Percentiles rank a stretch among this genome's conserved stretches.
phyloP scores from a whole-genome alignment of 306 rosid genomes.

The Medicago truncatula region DNA sequence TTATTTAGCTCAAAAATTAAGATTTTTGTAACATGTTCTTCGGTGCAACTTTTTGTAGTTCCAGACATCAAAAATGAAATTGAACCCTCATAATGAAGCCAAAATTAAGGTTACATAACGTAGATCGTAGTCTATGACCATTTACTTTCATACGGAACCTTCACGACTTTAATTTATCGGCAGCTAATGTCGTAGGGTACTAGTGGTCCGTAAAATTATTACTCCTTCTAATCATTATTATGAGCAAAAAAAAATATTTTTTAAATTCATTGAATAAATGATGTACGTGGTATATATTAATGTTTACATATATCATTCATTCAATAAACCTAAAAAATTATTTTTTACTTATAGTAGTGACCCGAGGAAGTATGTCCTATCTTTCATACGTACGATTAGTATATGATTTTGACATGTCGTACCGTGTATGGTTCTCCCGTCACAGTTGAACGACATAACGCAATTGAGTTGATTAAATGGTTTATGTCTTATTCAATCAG shows the following conservation, averaged over 20 bases:
- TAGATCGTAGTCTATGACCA: background rate
- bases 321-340: too few relatives aligned
- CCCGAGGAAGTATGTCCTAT: too few relatives aligned
- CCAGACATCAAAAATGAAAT: background rate
- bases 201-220: background rate
- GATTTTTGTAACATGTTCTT: too few relatives aligned
- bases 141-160: conserved; percentile 10
- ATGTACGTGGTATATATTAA: too few relatives aligned
- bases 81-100: background rate
- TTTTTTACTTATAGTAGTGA: too few relatives aligned
- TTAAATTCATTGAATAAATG: too few relatives aligned
- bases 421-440: background rate
- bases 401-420: background rate
- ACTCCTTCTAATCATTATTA: too few relatives aligned
- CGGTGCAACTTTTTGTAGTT: too few relatives aligned
- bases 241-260: too few relatives aligned
- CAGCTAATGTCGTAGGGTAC: background rate
- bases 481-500: conserved; percentile 16
- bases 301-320: too few relatives aligned
- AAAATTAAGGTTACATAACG: background rate
- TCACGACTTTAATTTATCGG: conserved; percentile 24
- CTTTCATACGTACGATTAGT: background rate
- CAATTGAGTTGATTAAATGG: conserved; percentile 22
- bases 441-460: background rate
- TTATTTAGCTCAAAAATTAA: too few relatives aligned